Evolutionary conservation across 768 basidiomycete species (phyloP), one percentile per base, ranked within the genome.

Genomic region (Termitomyces sp.): DNA sequence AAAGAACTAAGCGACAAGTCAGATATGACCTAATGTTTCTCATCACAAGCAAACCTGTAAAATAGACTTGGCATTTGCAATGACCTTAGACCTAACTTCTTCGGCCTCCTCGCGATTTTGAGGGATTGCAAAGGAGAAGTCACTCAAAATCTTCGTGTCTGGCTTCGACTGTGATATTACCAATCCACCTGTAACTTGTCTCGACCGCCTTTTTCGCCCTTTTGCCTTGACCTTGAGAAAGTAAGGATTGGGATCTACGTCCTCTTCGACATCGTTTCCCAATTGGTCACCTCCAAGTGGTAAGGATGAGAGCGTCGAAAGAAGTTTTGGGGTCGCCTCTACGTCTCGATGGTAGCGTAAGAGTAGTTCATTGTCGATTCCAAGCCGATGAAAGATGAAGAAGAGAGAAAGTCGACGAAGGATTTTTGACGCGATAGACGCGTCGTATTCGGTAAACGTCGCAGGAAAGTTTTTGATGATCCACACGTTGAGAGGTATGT

Each of bases 401-500:
- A 60, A 60, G 0, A 14, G 9, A 24, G 55, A 57, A 19, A 60
- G 55, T 24, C 51, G 51, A 26, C 2, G 12, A 12, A 57, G 47
- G 38, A 60, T 48, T 21, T 54, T 60, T n/a, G 58, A 54, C 38
- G 32, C 58, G 12, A 60, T 26, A 17, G 58, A 60, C 37, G 19
- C 32, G n/a, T 51, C 30, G 19, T 56, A 54, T 22, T 38, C 43
- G 26, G 9, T 30, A 24, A 40, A 6, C 14, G 60, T 60, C 0
- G 47, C 54, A 1, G 74, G 76, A 50, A 73, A 77, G 15, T 56
- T 51, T 15, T 65, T 57, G 17, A 75, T 17, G 28, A 77, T 69
- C 64, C 61, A 69, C 37, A 34, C 19, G 40, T 60, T 54, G 22
- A 73, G 51, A 10, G 49, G 55, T 21, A 52, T 14, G 22, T 49